A percentile compares a stretch with the other conserved stretches of the same genome.
These are phyloP conservation scores for Yamadazyma friedrichii DNA, from an alignment of 1,139 yeast genomes.

Conservation along the genomic window DNA sequence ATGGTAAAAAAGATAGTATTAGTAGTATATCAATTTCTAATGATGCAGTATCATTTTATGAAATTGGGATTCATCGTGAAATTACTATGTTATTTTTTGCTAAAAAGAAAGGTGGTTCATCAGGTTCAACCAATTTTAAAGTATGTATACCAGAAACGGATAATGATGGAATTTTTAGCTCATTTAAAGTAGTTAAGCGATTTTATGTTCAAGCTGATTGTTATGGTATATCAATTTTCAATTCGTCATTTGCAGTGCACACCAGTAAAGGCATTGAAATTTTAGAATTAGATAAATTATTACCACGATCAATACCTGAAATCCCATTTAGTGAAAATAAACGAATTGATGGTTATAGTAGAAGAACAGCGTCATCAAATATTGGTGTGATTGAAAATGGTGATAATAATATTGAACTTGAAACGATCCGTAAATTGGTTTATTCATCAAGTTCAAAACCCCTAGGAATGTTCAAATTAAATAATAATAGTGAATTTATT, in stretches of 20 bases:
- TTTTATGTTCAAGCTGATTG: slow-evolving; percentile 55
- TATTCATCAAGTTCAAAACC: slow-evolving; percentile 47
- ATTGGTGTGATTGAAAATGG: not conserved
- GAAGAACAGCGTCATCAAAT: slow-evolving; percentile 18
- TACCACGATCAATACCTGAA: slow-evolving; percentile 57
- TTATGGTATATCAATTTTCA: slow-evolving; percentile 55
- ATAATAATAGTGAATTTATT: slow-evolving; percentile 52
- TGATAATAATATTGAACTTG: slow-evolving; percentile 24
- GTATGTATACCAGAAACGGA: slow-evolving; percentile 52
- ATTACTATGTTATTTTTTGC: slow-evolving; percentile 57
- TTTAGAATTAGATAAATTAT: slow-evolving; percentile 57
- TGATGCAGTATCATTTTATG: slow-evolving; percentile 49
- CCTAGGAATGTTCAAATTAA: slow-evolving; percentile 60
- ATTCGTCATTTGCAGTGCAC: slow-evolving; percentile 63
- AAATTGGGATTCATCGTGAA: slow-evolving; percentile 60
- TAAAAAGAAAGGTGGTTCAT: slow-evolving; percentile 43
- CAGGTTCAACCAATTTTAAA: slow-evolving; percentile 49
- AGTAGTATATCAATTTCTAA: slow-evolving; percentile 36
- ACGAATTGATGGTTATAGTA: slow-evolving; percentile 33
- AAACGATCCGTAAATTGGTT: slow-evolving; percentile 31
- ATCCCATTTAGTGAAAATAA: slow-evolving; percentile 26
- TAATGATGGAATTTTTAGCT: slow-evolving; percentile 48
- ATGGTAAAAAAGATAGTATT: slow-evolving; percentile 30
- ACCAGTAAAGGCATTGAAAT: slow-evolving; percentile 70
- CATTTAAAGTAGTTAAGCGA: slow-evolving; percentile 48